A percentile compares a stretch with the other conserved stretches of the same genome.
These are phyloP conservation scores for Lippia alba DNA, from an alignment of 305 asterid genomes.

Conservation along the genomic window DNA sequence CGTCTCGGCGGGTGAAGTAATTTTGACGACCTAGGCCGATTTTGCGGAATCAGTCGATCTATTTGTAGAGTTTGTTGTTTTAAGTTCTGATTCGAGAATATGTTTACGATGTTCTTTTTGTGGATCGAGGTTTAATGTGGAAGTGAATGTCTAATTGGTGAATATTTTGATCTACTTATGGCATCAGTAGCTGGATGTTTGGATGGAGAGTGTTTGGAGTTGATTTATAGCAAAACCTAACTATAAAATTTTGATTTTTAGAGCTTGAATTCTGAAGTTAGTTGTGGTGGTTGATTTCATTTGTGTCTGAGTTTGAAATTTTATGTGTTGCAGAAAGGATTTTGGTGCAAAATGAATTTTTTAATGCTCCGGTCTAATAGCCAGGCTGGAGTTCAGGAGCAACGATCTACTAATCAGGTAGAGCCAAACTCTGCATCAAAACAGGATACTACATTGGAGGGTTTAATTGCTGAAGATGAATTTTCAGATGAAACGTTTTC, in stretches of 20 bases:
- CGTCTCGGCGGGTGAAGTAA: constrained; percentile 8
- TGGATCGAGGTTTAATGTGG: constrained; percentile 14
- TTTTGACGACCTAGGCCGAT: constrained; percentile 5
- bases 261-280: constrained; percentile 4
- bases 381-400: constrained; percentile 62
- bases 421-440: constrained; percentile 40
- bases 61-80: constrained; percentile 3
- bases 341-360: constrained; percentile 60
- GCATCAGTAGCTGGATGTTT: constrained; percentile 6
- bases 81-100: neutral
- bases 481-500: constrained; percentile 31
- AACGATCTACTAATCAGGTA: constrained; percentile 37
- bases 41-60: constrained; percentile 21
- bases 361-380: constrained; percentile 65
- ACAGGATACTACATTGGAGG: constrained; percentile 49
- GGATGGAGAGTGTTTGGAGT: neutral
- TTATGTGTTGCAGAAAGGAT: constrained; percentile 20
- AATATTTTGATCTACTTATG: constrained; percentile 11
- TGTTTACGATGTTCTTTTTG: neutral
- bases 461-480: constrained; percentile 56
- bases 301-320: neutral
- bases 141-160: neutral
- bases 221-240: constrained; percentile 1
- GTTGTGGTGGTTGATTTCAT: neutral
- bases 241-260: neutral